Conservation (phyloP, 2,329 filamentous ascomycete species). For the Waltergamsia citrina region DNA sequence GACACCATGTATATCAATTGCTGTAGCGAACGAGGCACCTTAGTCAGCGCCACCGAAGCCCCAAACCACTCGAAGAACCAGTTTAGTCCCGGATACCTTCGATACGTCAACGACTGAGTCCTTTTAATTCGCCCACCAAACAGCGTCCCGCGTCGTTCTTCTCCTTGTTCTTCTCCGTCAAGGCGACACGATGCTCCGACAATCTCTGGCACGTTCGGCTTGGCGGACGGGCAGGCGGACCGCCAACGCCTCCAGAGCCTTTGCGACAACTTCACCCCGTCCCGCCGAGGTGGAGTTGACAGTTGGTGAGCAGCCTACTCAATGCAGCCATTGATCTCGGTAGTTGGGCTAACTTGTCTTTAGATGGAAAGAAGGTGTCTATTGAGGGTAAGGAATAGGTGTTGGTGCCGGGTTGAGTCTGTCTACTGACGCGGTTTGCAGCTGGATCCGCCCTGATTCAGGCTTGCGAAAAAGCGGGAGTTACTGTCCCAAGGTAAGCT, state of each 20-base stretch:
- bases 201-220: constrained; percentile 58
- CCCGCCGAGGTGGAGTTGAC: constrained; percentile 94
- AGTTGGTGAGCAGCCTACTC: constrained; percentile 53
- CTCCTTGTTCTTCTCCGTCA: constrained; percentile 33
- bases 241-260: constrained; percentile 60
- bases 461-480: constrained; percentile 96
- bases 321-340: constrained; percentile 17
- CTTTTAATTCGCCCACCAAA: constrained; percentile 21
- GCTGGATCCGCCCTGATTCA: constrained; percentile 96
- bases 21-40: constrained; percentile 13
- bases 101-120: constrained; percentile 30
- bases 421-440: constrained; percentile 36
- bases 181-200: constrained; percentile 60
- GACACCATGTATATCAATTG: constrained; percentile 32
- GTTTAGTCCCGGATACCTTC: constrained; percentile 24
- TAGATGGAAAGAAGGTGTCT: constrained; percentile 96
- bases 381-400: constrained; percentile 67
- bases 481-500: constrained; percentile 71
- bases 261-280: constrained; percentile 70
- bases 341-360: constrained; percentile 19
- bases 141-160: constrained; percentile 17
- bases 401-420: constrained; percentile 6
- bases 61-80: constrained; percentile 3
- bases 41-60: constrained; percentile 26
- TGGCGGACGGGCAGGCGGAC: constrained; percentile 53